Base-by-base conservation (phyloP, 345 rosid genomes). In the Linum usitatissimum region DNA sequence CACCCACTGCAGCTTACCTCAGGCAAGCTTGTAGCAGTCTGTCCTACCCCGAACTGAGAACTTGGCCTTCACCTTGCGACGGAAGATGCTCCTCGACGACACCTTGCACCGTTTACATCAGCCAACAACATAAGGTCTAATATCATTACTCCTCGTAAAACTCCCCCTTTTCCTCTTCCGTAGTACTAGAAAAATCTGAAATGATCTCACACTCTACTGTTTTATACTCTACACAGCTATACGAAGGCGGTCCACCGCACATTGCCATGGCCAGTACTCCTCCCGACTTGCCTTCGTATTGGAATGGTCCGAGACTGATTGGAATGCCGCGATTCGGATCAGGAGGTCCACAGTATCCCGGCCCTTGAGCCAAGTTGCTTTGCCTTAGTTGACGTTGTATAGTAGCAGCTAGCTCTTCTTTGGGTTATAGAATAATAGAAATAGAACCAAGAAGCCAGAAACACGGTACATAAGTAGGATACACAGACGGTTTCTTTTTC, bases 31-130 rank as follows among this genome's bases (percentile, higher is more conserved):
- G 75, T 55, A 55, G 23, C 62, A 34, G 65, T 1, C 13, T 17
- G 70, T 83, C 96, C 38, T 77, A 77, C 76, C 86, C 79, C 59
- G 87, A 73, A 68, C 73, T 77, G 60, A 66, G 58, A 23, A 70
- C 70, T 57, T 71, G 30, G 70, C 38, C 75, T 72, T 76, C 83
- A 55, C 78, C 80, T 61, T 64, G 60, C 61, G 38, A 14, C 23
- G 74, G 71, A 64, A 66, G 75, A 42, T 60, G 42, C 73, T 59
- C 70, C 23, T 70, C 72, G 64, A 58, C 79, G 67, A 60, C 84
- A 60, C 71, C 76, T 54, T 45, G 65, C 30, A 64, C 61, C 61
- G 62, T 81, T 36, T 81, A 63, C 45, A 75, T 69, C 68, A 70
- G 69, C 57, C 77, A 66, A 63, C 80, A 70, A 59, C 76, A 68